A percentile compares a stretch with the other conserved stretches of the same genome.
Conservation (phyloP, 176 grass and related monocot genomes). For the Phoenix dactylifera region DNA sequence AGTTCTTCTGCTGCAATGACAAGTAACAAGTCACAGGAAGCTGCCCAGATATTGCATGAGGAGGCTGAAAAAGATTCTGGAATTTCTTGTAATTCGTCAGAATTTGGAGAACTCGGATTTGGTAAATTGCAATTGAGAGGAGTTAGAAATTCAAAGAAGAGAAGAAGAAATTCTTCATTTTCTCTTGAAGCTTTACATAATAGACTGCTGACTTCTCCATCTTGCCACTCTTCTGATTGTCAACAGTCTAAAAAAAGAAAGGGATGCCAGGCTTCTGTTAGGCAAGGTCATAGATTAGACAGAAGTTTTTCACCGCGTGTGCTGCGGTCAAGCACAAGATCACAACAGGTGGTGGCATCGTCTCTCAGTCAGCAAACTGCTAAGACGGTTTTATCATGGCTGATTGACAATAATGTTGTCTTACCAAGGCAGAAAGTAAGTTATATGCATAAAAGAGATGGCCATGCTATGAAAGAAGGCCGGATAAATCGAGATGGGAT, state of each 20-base stretch:
- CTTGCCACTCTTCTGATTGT: constrained; percentile 5
- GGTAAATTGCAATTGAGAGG: not conserved
- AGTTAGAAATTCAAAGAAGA: constrained; percentile 3
- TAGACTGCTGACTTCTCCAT: too few relatives aligned
- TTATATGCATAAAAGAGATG: constrained; percentile 31
- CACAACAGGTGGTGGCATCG: not conserved
- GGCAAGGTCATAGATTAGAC: not conserved
- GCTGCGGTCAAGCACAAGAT: not conserved
- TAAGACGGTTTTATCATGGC: constrained; percentile 46
- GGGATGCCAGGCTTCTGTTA: constrained; percentile 16
- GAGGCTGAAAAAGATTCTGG: too few relatives aligned
- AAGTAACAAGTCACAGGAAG: too few relatives aligned
- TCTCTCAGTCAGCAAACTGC: constrained; percentile 8
- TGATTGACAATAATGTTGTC: constrained; percentile 57
- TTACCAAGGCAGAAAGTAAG: constrained; percentile 37
- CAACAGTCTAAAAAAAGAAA: constrained; percentile 43
- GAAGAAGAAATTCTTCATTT: not conserved
- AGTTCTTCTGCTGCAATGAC: too few relatives aligned
- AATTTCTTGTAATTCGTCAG: constrained; percentile 10
- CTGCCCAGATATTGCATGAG: too few relatives aligned
- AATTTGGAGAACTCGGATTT: not conserved
- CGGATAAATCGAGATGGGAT: constrained; percentile 41
- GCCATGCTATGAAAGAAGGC: constrained; percentile 37
- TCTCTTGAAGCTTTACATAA: not conserved
- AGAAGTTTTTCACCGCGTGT: not conserved